Conservation (phyloP, 2,329 filamentous ascomycete species). For the Aspergillus sp. region DNA sequence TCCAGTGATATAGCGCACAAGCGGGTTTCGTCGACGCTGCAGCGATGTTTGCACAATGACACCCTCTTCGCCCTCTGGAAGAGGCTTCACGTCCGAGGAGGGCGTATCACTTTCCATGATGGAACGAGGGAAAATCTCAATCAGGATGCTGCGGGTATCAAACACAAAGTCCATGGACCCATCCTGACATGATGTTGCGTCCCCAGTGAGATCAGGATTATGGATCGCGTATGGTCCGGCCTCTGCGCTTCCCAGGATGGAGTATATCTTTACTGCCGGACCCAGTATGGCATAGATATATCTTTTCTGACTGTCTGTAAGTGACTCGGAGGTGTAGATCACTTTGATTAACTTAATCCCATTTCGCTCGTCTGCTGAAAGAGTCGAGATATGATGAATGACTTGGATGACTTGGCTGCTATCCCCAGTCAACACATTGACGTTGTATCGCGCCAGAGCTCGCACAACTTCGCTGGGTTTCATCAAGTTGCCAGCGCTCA, state of each 20-base stretch:
- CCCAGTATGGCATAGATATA: slow-evolving; percentile 36
- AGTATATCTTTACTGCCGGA: slow-evolving; percentile 38
- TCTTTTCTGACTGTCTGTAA: slow-evolving; percentile 36
- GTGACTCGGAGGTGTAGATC: slow-evolving; percentile 49
- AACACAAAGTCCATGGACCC: slow-evolving; percentile 40
- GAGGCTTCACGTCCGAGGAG: background rate
- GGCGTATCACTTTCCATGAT: background rate
- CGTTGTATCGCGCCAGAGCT: slow-evolving; percentile 33
- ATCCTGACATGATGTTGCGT: slow-evolving; percentile 7
- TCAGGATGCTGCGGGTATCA: slow-evolving; percentile 38
- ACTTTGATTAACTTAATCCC: slow-evolving; percentile 42
- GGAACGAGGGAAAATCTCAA: slow-evolving; percentile 40
- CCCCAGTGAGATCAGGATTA: slow-evolving; percentile 31
- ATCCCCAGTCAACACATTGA: slow-evolving; percentile 45
- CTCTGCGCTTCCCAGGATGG: slow-evolving; percentile 47
- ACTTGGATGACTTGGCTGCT: slow-evolving; percentile 43
- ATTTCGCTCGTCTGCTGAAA: slow-evolving; percentile 20
- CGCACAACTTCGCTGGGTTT: slow-evolving; percentile 25
- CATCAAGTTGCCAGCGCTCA: slow-evolving; percentile 40
- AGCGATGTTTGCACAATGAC: slow-evolving; percentile 48
- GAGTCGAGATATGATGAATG: slow-evolving; percentile 37
- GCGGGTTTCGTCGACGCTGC: slow-evolving; percentile 45
- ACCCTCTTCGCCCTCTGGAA: slow-evolving; percentile 35
- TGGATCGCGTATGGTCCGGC: slow-evolving; percentile 44
- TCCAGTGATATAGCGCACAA: slow-evolving; percentile 49